Evolutionary conservation across 345 rosid species (phyloP).

Genomic region (Psidium guajava): DNA sequence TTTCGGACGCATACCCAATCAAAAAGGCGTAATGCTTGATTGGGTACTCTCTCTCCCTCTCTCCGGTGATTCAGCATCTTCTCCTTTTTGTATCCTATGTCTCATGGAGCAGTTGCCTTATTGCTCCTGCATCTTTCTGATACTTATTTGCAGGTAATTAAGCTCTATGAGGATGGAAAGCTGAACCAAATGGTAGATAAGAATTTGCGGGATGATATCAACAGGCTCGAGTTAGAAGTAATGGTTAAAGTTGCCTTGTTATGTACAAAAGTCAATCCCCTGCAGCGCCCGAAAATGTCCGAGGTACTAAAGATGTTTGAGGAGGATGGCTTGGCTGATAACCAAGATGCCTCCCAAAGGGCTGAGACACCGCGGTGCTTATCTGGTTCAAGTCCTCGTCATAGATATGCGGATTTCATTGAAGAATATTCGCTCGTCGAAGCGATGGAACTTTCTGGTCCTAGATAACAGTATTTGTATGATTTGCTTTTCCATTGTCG

Average conservation of each 20-base stretch:
- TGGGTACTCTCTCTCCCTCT: constrained; percentile 36
- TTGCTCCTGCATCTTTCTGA: not conserved
- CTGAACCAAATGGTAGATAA: constrained; percentile 56
- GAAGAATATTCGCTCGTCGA: constrained; percentile 87
- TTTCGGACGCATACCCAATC: constrained; percentile 69
- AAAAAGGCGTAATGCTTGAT: constrained; percentile 88
- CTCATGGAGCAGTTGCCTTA: not conserved
- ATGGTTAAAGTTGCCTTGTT: constrained; percentile 75
- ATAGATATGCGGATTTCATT: constrained; percentile 52
- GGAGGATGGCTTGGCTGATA: constrained; percentile 77
- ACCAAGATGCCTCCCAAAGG: constrained; percentile 52
- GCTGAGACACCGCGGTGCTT: constrained; percentile 29
- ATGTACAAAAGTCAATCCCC: constrained; percentile 66
- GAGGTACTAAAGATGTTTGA: constrained; percentile 76
- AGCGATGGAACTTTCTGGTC: constrained; percentile 95
- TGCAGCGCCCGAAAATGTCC: constrained; percentile 67
- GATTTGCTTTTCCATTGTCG: not conserved
- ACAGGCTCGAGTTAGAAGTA: constrained; percentile 57
- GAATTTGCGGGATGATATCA: constrained; percentile 44
- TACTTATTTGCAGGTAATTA: constrained; percentile 50
- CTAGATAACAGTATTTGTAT: constrained; percentile 28
- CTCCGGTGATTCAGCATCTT: not conserved
- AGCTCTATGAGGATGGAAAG: constrained; percentile 70
- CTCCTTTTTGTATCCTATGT: not conserved
- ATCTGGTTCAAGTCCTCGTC: constrained; percentile 18